These are phyloP conservation scores for Gnaphalium uliginosum DNA, from an alignment of 129 eudicot species.

Conservation along the genomic window DNA sequence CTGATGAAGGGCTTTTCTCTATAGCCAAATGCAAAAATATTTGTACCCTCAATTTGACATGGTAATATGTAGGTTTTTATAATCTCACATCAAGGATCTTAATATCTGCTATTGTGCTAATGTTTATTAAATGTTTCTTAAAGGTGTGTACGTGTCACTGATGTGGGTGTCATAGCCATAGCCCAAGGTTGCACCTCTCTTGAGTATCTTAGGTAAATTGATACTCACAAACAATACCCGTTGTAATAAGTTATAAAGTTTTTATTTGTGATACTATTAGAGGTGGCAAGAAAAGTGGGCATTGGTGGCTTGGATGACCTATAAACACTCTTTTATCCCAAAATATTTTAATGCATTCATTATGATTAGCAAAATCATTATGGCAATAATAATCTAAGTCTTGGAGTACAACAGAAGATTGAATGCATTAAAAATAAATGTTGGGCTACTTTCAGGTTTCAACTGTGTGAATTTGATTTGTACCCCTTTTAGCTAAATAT, in stretches of 20 bases:
- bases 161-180: slow-evolving; percentile 74
- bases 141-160: slow-evolving; percentile 90
- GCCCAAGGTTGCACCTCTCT: slow-evolving; percentile 87
- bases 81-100: slow-evolving; percentile 5
- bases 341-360: neutral
- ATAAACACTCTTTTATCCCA: neutral
- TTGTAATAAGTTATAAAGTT: neutral
- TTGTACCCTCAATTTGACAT: slow-evolving; percentile 73
- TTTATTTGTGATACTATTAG: neutral
- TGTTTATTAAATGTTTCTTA: slow-evolving; percentile 10
- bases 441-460: too few relatives aligned
- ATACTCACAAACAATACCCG: neutral
- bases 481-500: too few relatives aligned
- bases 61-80: slow-evolving; percentile 43
- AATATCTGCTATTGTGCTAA: neutral
- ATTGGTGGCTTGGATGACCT: neutral
- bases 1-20: slow-evolving; percentile 80
- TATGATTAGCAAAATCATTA: neutral
- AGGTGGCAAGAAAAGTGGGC: neutral
- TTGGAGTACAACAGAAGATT: too few relatives aligned
- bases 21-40: slow-evolving; percentile 80
- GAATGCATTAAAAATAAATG: too few relatives aligned
- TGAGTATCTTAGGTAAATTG: slow-evolving; percentile 72
- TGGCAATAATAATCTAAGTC: neutral
- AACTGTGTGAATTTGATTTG: too few relatives aligned